A percentile compares a stretch with the other conserved stretches of the same genome.
Evolutionary conservation across 164 flowering plant genomes (phyloP).

Genomic region (Berberis thunbergii): DNA sequence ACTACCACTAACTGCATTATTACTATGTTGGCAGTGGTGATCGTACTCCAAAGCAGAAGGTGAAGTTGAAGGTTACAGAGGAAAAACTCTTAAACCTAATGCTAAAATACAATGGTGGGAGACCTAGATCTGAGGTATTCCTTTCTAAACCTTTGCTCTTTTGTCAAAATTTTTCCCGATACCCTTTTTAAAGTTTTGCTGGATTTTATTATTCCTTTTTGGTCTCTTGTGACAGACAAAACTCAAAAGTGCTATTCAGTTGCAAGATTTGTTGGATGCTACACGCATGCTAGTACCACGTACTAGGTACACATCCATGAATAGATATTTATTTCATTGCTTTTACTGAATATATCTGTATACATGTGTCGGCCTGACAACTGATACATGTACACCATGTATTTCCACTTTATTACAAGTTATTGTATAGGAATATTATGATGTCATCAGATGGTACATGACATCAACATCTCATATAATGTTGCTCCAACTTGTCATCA

Average conservation of each 20-base stretch:
- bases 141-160: constrained; percentile 1
- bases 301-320: constrained; percentile 35
- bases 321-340: neutral
- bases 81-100: constrained; percentile 87
- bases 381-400: no score
- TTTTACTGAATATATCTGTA: neutral
- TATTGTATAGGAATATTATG: neutral
- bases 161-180: neutral
- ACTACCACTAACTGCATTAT: neutral
- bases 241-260: constrained; percentile 94
- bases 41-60: constrained; percentile 99
- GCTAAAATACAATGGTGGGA: constrained; percentile 93
- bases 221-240: constrained; percentile 57
- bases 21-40: constrained; percentile 65
- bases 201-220: neutral
- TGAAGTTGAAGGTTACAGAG: constrained; percentile 92
- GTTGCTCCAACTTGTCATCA: neutral
- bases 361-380: neutral
- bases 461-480: neutral
- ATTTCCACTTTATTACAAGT: neutral
- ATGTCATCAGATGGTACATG: neutral
- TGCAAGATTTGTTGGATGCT: constrained; percentile 98
- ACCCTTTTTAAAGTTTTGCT: neutral
- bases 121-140: constrained; percentile 77
- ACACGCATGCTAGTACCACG: constrained; percentile 96